phyloP scores from a whole-genome alignment of 1,139 yeast genomes.

The Kluyveromyces marxianus region DNA sequence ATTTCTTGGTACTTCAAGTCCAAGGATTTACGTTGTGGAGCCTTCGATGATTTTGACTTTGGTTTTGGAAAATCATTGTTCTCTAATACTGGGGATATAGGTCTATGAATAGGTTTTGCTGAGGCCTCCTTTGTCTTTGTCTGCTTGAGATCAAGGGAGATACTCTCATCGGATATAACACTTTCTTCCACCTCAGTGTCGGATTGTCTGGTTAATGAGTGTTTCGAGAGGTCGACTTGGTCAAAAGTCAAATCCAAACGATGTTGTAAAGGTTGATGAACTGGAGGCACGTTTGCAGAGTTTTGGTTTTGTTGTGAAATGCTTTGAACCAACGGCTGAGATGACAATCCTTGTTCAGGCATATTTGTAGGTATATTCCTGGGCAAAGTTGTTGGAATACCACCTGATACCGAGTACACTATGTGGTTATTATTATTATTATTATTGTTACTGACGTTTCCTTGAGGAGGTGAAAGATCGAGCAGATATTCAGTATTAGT shows the following conservation, averaged over 20 bases:
- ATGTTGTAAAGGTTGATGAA: background rate
- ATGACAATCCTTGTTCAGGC: background rate
- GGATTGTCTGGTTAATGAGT: conserved; percentile 8
- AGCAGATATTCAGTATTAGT: conserved; percentile 1
- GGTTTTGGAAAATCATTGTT: background rate
- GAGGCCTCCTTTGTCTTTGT: conserved; percentile 10
- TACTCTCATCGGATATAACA: conserved; percentile 17
- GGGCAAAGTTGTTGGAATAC: no score
- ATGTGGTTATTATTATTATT: no score
- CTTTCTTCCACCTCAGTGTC: conserved; percentile 8
- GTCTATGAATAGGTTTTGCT: background rate
- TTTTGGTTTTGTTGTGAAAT: conserved; percentile 1
- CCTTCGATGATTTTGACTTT: background rate
- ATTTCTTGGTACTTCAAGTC: conserved; percentile 26
- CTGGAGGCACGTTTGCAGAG: background rate
- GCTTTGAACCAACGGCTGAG: conserved; percentile 5
- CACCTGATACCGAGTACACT: no score
- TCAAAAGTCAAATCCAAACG: conserved; percentile 18
- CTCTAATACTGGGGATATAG: background rate
- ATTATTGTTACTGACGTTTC: background rate
- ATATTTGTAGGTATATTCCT: background rate
- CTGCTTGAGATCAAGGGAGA: conserved; percentile 21
- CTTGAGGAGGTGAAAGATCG: conserved; percentile 6
- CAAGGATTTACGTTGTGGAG: conserved; percentile 15
- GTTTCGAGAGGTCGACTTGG: conserved; percentile 18